Evolutionary conservation across 352 stramenopile species (phyloP).

Genomic region (Phytophthora ohioensis): DNA sequence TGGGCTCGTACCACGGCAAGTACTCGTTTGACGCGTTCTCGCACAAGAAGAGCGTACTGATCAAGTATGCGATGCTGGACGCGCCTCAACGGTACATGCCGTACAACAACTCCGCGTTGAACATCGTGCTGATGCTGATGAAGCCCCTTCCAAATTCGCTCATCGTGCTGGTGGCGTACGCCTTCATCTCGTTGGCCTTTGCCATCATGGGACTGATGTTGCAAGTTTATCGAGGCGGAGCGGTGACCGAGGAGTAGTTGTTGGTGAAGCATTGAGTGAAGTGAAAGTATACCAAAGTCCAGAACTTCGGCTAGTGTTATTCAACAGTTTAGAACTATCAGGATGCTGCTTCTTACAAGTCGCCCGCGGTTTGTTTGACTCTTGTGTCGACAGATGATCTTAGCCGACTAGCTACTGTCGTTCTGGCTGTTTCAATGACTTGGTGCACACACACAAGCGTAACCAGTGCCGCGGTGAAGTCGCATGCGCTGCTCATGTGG

Average conservation of each 20-base stretch:
- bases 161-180: slow-evolving; percentile 43
- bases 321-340: too few relatives aligned
- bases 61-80: slow-evolving; percentile 65
- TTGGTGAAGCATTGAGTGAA: background rate
- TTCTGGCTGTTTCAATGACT: slow-evolving; percentile 38
- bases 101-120: slow-evolving; percentile 47
- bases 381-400: slow-evolving; percentile 6
- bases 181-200: slow-evolving; percentile 39
- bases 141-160: slow-evolving; percentile 47
- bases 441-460: slow-evolving; percentile 48
- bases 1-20: slow-evolving; percentile 87
- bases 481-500: slow-evolving; percentile 39
- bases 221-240: slow-evolving; percentile 29
- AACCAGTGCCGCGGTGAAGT: slow-evolving; percentile 44
- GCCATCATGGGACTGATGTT: slow-evolving; percentile 38
- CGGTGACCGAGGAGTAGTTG: slow-evolving; percentile 21
- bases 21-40: slow-evolving; percentile 83
- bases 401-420: slow-evolving; percentile 6
- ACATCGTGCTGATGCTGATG: slow-evolving; percentile 36
- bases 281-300: background rate
- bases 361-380: background rate
- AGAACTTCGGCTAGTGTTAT: background rate
- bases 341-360: background rate
- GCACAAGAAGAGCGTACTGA: slow-evolving; percentile 70
- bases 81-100: slow-evolving; percentile 70